Evolutionary conservation across 345 rosid species (phyloP), one percentile per base, ranked within the genome.

Genomic region (Brassica juncea): DNA sequence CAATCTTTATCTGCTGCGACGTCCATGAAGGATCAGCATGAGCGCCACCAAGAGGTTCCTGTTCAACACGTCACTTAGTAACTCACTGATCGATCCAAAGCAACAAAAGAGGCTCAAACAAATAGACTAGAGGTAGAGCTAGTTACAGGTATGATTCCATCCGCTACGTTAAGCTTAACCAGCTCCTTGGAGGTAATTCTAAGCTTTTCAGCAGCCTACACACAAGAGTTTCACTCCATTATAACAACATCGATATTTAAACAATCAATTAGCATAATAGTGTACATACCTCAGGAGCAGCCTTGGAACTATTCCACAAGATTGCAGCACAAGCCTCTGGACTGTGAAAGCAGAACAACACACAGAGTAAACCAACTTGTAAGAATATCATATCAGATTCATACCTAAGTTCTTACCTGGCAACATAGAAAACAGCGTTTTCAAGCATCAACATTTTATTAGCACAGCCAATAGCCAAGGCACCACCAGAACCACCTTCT

Each of bases 401-500:
- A 8, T 35, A 42, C 49, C 68, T 37, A 27, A 71, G 1, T 4
- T 8, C 2, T 83, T 88, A 95, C 99, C 99, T 93, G 74, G 99
- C 98, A 75, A 95, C 97, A 82, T 90, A 95, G 83, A 95, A 93
- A 73, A 93, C 97, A 14, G 98, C 92, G 68, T 93, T 95, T 87
- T 93, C 99, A 73, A 93, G 93, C 99, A 93, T 95, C 71, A 93
- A 71, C 86, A 95, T 77, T 77, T 90, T 90, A 84, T 95, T 95
- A 66, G 93, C 94, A 87, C 98, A 93, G 66, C 92, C 98, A 82
- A 95, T 93, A 74, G 99, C 99, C 81, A 95, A 78, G 77, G 98
- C 99, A 83, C 99, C 99, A 61, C 99, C 99, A 88, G 98, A 93
- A 73, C 99, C 99, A 86, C 99, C 99, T 86, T 95, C 99, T 70